Evolutionary conservation across 1,139 yeast species (phyloP).

Genomic region (Meyerozyma sp.): DNA sequence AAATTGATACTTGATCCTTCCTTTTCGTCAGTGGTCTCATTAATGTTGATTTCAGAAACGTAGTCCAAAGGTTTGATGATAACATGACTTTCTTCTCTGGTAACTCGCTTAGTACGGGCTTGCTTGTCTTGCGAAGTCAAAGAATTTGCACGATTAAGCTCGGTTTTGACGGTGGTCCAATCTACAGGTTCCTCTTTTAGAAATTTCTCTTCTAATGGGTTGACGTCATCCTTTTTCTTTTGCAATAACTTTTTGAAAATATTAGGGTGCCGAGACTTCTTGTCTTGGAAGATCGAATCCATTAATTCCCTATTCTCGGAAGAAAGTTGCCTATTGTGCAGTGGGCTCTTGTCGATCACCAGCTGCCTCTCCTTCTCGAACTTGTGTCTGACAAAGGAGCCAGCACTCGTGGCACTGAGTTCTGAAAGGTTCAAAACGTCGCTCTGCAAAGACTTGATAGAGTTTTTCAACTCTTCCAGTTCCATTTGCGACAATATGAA

Average conservation of each 20-base stretch:
- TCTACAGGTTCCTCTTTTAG: constrained; percentile 29
- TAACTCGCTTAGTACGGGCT: constrained; percentile 60
- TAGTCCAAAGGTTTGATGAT: constrained; percentile 68
- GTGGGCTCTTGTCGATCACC: constrained; percentile 14
- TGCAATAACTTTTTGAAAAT: constrained; percentile 51
- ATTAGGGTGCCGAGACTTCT: constrained; percentile 43
- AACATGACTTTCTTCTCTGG: constrained; percentile 60
- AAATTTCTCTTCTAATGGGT: constrained; percentile 32
- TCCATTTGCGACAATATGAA: constrained; percentile 25
- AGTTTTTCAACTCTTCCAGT: constrained; percentile 37
- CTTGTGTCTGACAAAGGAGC: constrained; percentile 72
- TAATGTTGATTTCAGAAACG: constrained; percentile 45
- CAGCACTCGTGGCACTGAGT: constrained; percentile 86
- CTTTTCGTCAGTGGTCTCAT: constrained; percentile 28
- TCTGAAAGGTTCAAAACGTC: constrained; percentile 52
- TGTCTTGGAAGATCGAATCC: constrained; percentile 41
- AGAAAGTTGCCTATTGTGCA: constrained; percentile 14
- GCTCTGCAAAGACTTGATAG: constrained; percentile 41
- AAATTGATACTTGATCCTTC: constrained; percentile 9
- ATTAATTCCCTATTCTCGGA: constrained; percentile 25
- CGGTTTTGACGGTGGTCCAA: constrained; percentile 42
- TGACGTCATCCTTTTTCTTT: constrained; percentile 24
- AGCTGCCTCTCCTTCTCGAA: constrained; percentile 36
- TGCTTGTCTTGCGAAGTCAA: constrained; percentile 66
- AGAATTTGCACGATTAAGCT: constrained; percentile 72